Conservation (phyloP, 2,329 filamentous ascomycete genomes). For the Fusarium sp. region DNA sequence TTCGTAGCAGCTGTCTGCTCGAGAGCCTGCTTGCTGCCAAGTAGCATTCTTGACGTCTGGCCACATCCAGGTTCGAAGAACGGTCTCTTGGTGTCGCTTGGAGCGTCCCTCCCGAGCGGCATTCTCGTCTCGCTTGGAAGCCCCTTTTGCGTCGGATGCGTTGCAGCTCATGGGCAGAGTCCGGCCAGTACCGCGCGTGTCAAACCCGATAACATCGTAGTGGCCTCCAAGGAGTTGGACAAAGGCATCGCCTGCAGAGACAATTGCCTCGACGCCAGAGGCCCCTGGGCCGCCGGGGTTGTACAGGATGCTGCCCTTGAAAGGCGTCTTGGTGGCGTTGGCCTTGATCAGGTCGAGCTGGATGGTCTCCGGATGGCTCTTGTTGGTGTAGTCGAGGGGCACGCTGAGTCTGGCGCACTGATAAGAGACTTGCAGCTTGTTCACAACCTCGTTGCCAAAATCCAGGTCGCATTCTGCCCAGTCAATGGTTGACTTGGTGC, state of each 20-base stretch:
- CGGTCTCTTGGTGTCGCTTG: not conserved
- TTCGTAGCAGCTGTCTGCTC: conserved; percentile 35
- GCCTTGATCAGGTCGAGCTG: conserved; percentile 46
- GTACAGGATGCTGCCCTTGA: conserved; percentile 50
- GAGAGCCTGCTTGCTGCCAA: not conserved
- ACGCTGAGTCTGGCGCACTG: conserved; percentile 51
- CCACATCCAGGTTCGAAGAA: conserved; percentile 3
- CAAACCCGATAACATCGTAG: conserved; percentile 7
- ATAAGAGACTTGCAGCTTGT: not conserved
- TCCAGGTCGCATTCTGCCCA: conserved; percentile 1
- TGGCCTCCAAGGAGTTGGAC: conserved; percentile 15
- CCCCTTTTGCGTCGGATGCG: not conserved
- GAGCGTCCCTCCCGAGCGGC: not conserved
- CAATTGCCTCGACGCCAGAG: conserved; percentile 13
- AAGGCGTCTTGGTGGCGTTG: conserved; percentile 43
- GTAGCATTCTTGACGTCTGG: not conserved
- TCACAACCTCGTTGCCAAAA: not conserved
- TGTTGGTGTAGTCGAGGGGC: conserved; percentile 51
- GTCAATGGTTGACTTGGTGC: not conserved
- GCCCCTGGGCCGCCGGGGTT: conserved; percentile 51
- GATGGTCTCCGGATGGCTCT: conserved; percentile 40
- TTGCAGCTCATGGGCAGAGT: not conserved
- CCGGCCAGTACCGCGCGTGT: not conserved
- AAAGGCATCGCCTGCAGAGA: not conserved
- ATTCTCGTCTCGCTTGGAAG: not conserved